A percentile compares a stretch with the other conserved stretches of the same genome.
Evolutionary conservation across 805 yeast species (phyloP).

Genomic region (Priceomyces haplophilus): DNA sequence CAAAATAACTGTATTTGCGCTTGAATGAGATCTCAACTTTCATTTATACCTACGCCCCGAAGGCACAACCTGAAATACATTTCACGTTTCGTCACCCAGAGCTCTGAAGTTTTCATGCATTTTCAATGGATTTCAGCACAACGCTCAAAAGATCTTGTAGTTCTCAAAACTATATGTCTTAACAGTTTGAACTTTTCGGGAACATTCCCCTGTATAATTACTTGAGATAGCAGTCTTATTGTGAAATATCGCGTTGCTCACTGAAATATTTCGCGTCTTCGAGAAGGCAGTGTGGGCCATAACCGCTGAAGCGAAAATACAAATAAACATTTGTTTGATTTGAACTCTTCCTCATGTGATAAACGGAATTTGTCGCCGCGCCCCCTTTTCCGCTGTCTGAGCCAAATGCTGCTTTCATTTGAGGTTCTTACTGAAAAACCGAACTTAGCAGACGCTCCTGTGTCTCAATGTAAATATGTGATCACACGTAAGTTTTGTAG

Average conservation of each 20-base stretch:
- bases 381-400: no score
- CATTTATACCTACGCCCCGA: slow-evolving; percentile 1
- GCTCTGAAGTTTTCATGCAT: slow-evolving; percentile 3
- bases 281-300: slow-evolving; percentile 2
- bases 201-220: background rate
- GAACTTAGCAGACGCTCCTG: no score
- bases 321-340: background rate
- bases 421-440: no score
- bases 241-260: background rate
- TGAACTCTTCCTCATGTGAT: no score
- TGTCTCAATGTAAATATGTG: no score
- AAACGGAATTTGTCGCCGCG: no score
- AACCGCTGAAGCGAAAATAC: background rate
- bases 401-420: no score
- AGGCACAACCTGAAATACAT: background rate
- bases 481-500: no score
- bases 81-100: background rate
- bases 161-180: background rate
- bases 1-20: background rate
- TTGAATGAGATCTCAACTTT: background rate
- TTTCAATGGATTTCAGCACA: background rate
- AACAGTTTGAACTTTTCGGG: background rate
- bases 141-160: slow-evolving; percentile 3
- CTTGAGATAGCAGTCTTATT: background rate
- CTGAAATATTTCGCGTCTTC: slow-evolving; percentile 1